Evolutionary conservation across 78 protist species (phyloP), one percentile per base, ranked within the genome.

Genomic region (Cyanophora paradoxa): DNA sequence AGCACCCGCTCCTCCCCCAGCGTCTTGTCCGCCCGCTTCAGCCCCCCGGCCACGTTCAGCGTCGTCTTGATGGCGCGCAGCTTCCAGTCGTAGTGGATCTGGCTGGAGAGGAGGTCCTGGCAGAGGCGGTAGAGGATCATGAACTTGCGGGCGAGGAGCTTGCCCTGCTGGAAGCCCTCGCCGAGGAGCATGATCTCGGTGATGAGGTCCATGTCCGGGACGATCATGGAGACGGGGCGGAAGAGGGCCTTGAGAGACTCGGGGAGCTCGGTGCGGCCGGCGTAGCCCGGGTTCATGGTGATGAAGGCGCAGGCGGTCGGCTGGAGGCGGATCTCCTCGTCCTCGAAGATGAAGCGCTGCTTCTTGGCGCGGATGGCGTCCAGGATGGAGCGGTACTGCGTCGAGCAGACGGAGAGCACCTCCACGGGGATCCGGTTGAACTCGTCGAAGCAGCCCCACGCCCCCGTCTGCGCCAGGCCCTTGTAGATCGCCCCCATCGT

Each of bases 261-360:
- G 20, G 97, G 97, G 16, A 93, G 82, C 76, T 90, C 93, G 26
- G 93, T 84, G 26, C 93, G 78, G 28, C 93, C 93, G 22, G 87
- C 90, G 37, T 92, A 88, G 65, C 93, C 93, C 8, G 93, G 96
- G 59, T 92, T 89, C 93, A 92, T 89, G 17, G 96, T 92, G 79
- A 92, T 81, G 81, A 71, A 87, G 36, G 75, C 56, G 34, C 85
- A 82, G 72, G 63, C 62, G 6, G 81, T 59, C 19, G 68, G 50
- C 30, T 24, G 26, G 31, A 83, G 70, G 24, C 26, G 2, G 64
- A 84, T 36, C 30, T 17, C 33, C n/a, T 70, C 86, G 52, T 58
- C 86, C 42, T 41, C 22, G 56, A 87, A 48, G 24, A 10, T 34
- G 71, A 87, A 64, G 30, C 1, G 31, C 31, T 19, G 31, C 62